Evolutionary conservation across 2,329 filamentous ascomycete species (phyloP).

Genomic region (Colletotrichum higginsianum): DNA sequence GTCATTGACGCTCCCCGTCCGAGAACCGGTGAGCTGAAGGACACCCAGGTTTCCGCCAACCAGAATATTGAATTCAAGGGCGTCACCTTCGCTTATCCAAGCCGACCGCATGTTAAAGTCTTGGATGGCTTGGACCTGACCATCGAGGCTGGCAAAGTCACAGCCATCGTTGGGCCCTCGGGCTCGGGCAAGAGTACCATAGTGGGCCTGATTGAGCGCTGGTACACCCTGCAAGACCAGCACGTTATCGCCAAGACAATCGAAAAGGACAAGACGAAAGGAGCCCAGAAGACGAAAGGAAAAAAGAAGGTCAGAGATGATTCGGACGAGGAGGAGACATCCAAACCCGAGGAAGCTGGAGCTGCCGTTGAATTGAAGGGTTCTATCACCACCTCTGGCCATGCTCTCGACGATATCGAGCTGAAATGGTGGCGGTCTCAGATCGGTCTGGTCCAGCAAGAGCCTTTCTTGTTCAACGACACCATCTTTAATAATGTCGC

Average conservation of each 20-base stretch:
- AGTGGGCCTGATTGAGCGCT: constrained; percentile 78
- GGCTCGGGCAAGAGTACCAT: constrained; percentile 84
- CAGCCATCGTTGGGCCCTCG: constrained; percentile 81
- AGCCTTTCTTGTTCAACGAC: constrained; percentile 78
- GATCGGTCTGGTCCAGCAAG: constrained; percentile 78
- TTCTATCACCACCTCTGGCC: constrained; percentile 67
- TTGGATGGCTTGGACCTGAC: constrained; percentile 71
- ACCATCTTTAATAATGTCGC: constrained; percentile 75
- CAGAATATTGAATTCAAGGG: constrained; percentile 68
- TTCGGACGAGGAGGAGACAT: constrained; percentile 45
- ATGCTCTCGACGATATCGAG: constrained; percentile 70
- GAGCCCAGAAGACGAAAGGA: constrained; percentile 55
- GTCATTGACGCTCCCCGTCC: constrained; percentile 66
- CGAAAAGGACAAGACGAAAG: constrained; percentile 62
- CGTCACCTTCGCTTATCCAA: constrained; percentile 82
- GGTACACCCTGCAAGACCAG: constrained; percentile 75
- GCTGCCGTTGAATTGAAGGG: constrained; percentile 65
- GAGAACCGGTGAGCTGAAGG: constrained; percentile 52
- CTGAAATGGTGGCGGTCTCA: constrained; percentile 75
- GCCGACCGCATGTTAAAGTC: constrained; percentile 74
- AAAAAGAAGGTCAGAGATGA: constrained; percentile 51
- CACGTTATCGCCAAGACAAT: constrained; percentile 65
- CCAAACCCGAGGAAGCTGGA: constrained; percentile 53
- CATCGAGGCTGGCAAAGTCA: constrained; percentile 76
- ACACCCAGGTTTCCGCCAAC: constrained; percentile 55